Conservation (phyloP, 176 grass and related monocot species). For the Cenchrus americanus region DNA sequence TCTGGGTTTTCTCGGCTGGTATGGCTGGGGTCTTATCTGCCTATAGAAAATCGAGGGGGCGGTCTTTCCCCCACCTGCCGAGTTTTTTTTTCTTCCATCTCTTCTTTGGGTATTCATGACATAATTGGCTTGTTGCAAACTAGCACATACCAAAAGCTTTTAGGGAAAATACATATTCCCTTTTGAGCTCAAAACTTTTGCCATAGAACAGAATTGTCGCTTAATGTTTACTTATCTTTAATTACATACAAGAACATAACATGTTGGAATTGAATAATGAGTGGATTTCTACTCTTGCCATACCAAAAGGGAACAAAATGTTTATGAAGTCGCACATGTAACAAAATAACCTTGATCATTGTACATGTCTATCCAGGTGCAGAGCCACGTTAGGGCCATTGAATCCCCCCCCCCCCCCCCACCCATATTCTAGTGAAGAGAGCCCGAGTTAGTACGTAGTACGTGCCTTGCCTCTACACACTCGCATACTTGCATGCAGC, state of each 20-base stretch:
- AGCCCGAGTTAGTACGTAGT: no score
- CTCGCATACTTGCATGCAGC: no score
- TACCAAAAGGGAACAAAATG: not conserved
- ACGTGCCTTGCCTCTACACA: no score
- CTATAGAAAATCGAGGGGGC: no score
- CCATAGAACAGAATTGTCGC: conserved; percentile 5
- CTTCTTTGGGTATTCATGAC: not conserved
- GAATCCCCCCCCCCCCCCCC: no score
- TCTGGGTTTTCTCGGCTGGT: no score
- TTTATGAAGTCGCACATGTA: not conserved
- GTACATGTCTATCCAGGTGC: not conserved
- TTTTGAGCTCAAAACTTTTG: conserved; percentile 38
- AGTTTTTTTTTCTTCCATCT: not conserved
- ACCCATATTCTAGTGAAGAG: no score
- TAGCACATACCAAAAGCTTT: conserved; percentile 39
- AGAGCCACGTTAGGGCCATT: no score
- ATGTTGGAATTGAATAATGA: not conserved
- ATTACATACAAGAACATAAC: conserved; percentile 25
- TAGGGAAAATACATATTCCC: conserved; percentile 11
- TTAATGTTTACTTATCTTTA: conserved; percentile 28
- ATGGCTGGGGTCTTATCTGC: no score
- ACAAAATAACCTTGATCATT: not conserved
- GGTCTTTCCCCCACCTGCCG: no score
- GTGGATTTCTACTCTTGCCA: not conserved
- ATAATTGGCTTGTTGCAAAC: conserved; percentile 22